These are phyloP conservation scores for Cantharellus anzutake DNA, from an alignment of 768 basidiomycete genomes.

Conservation along the genomic window DNA sequence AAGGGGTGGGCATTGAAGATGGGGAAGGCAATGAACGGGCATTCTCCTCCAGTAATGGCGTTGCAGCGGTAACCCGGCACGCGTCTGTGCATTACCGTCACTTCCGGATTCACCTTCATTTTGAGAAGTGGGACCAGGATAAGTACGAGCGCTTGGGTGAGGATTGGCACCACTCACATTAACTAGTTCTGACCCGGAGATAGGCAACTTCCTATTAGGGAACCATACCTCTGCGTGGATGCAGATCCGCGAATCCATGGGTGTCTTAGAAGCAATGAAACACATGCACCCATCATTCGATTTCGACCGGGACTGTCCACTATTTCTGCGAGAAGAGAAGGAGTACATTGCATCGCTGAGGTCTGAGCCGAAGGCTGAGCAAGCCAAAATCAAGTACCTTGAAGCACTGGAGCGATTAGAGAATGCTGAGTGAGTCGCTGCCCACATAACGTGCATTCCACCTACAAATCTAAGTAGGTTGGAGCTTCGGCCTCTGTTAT, in stretches of 20 bases:
- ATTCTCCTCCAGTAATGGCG: constrained; percentile 9
- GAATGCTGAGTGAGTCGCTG: not conserved
- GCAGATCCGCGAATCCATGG: not conserved
- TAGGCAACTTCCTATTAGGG: too few species aligned
- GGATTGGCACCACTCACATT: not conserved
- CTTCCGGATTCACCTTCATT: constrained; percentile 8
- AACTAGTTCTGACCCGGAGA: not conserved
- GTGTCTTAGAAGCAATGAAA: too few species aligned
- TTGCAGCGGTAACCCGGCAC: constrained; percentile 8
- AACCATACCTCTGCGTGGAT: not conserved
- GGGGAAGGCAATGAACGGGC: constrained; percentile 10
- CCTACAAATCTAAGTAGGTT: not conserved
- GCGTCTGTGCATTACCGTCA: constrained; percentile 8
- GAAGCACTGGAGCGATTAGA: not conserved
- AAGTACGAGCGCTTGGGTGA: not conserved
- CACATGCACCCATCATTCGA: not conserved
- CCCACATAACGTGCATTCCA: not conserved
- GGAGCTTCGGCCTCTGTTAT: too few species aligned
- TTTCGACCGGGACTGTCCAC: not conserved
- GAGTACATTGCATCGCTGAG: not conserved
- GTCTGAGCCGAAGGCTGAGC: not conserved
- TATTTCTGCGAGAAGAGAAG: not conserved
- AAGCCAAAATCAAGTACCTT: not conserved
- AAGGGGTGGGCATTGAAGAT: constrained; percentile 10
- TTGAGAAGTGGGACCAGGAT: constrained; percentile 13